These are phyloP conservation scores for Hagleromyces aurorensis DNA, from an alignment of 805 yeast genomes.

Conservation along the genomic window DNA sequence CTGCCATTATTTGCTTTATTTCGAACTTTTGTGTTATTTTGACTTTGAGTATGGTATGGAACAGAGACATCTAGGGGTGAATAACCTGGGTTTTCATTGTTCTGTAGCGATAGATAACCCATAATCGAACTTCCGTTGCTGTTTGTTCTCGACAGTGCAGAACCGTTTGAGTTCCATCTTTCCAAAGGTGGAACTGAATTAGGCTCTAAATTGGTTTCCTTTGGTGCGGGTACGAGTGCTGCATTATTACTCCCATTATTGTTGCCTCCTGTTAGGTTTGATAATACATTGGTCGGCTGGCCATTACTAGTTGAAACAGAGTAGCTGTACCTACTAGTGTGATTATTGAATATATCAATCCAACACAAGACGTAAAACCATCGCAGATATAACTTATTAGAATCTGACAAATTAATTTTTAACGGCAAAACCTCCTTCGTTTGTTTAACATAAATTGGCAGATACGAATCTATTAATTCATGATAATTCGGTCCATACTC, in stretches of 20 bases:
- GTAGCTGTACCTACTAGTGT: slow-evolving; percentile 10
- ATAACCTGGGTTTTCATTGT: slow-evolving; percentile 6
- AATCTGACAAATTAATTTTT: slow-evolving; percentile 9
- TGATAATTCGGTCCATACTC: slow-evolving; percentile 13
- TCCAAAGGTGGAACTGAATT: slow-evolving; percentile 22
- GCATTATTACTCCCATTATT: slow-evolving; percentile 2
- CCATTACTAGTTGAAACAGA: slow-evolving; percentile 1
- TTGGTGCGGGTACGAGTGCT: slow-evolving; percentile 4
- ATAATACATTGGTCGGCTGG: slow-evolving; percentile 1
- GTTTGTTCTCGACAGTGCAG: slow-evolving; percentile 23
- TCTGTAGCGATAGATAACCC: slow-evolving; percentile 12
- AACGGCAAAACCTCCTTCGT: slow-evolving; percentile 6
- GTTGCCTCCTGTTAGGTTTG: slow-evolving; percentile 4
- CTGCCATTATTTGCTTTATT: slow-evolving; percentile 4
- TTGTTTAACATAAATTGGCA: slow-evolving; percentile 14
- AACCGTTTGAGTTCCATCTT: slow-evolving; percentile 25
- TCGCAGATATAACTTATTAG: slow-evolving; percentile 10
- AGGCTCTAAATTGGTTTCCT: slow-evolving; percentile 1
- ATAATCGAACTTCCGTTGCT: slow-evolving; percentile 22
- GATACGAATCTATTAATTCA: slow-evolving; percentile 2
- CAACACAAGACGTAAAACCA: slow-evolving; percentile 24
- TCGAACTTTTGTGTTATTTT: slow-evolving; percentile 4
- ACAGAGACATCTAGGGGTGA: slow-evolving; percentile 9
- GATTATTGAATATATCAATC: slow-evolving; percentile 25
- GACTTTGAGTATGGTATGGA: slow-evolving; percentile 3